A percentile compares a stretch with the other conserved stretches of the same genome.
These are phyloP conservation scores for Kurtzmaniella natalensis DNA, from an alignment of 1,139 yeast genomes.

Conservation along the genomic window DNA sequence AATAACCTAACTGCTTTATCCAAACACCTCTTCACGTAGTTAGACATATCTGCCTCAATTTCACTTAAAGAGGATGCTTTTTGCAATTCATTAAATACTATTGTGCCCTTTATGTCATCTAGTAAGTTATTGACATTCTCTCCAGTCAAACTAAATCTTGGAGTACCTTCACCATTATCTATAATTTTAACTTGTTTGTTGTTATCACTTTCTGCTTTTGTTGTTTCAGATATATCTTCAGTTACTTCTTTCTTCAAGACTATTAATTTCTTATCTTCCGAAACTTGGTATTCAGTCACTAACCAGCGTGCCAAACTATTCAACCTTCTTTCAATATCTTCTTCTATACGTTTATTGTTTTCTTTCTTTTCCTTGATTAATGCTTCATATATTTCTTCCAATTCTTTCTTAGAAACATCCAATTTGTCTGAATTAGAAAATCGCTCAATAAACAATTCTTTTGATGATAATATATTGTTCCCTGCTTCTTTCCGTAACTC, in stretches of 20 bases:
- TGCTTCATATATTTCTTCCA: conserved; percentile 22
- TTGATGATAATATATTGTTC: conserved; percentile 12
- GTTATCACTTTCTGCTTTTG: too few relatives aligned
- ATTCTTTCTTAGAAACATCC: conserved; percentile 15
- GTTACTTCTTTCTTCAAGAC: conserved; percentile 3
- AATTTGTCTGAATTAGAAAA: conserved; percentile 17
- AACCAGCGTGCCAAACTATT: conserved; percentile 18
- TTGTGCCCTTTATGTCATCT: conserved; percentile 1
- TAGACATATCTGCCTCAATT: neutral
- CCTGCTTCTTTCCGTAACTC: conserved; percentile 5
- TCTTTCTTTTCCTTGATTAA: conserved; percentile 21
- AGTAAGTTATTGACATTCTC: neutral
- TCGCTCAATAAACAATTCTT: conserved; percentile 17
- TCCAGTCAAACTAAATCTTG: neutral
- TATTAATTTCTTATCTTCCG: conserved; percentile 5
- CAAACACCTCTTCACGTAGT: too few relatives aligned
- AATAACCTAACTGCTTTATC: too few relatives aligned
- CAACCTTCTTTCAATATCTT: conserved; percentile 10
- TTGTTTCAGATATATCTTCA: conserved; percentile 3
- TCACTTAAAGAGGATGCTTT: neutral
- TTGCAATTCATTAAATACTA: neutral
- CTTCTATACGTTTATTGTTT: conserved; percentile 14
- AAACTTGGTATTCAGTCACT: conserved; percentile 10
- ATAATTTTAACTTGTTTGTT: neutral
- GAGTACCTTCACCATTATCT: neutral